Base-by-base conservation (phyloP, 1,284 basidiomycete genomes). In the Athelia sp. region DNA sequence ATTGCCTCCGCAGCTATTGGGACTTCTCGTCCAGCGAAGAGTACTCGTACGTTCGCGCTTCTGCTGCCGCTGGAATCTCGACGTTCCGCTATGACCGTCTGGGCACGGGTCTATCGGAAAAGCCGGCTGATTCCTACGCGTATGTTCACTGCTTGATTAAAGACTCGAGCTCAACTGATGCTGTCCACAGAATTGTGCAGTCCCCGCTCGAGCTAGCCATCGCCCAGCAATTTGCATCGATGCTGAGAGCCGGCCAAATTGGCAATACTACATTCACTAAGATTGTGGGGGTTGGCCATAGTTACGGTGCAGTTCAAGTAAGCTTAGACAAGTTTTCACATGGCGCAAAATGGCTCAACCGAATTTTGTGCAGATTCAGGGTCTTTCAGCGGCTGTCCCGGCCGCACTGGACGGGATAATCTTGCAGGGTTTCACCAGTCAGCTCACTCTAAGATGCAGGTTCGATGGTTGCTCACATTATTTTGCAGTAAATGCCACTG, bases 81-180 rank as follows among this genome's bases (percentile, higher is more conserved):
- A 45, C 43, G 13, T 45, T 45, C 19, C 43, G 43, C 19, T 45
- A 45, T 24, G 43, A 45, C 43, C 43, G 43, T 22, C 43, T 45
- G 17, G 43, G 43, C 13, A 45, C 8, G 6, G 43, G 43, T 4
- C 43, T 45, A 13, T 45, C 43, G 8, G 43, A 45, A 22, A 23
- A 10, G 9, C 43, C 43, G 13, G 8, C 6, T 6, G 43, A 45
- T 8, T 19, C 43, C 9, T 45, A 45, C 43, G 29, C 32, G 13
- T n/a, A 13, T 11, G n/a, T n/a, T 35, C n/a, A n/a, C 32, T 13
- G 32, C 11, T 35, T 11, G 13, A n/a, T n/a, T 35, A 35, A n/a
- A 13, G 13, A 35, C n/a, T 35, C 32, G n/a, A 35, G n/a, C n/a
- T n/a, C n/a, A n/a, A n/a, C n/a, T n/a, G n/a, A n/a, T n/a, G n/a